These are phyloP conservation scores for Leucocoprinus birnbaumii DNA, from an alignment of 768 basidiomycete species.

Conservation along the genomic window DNA sequence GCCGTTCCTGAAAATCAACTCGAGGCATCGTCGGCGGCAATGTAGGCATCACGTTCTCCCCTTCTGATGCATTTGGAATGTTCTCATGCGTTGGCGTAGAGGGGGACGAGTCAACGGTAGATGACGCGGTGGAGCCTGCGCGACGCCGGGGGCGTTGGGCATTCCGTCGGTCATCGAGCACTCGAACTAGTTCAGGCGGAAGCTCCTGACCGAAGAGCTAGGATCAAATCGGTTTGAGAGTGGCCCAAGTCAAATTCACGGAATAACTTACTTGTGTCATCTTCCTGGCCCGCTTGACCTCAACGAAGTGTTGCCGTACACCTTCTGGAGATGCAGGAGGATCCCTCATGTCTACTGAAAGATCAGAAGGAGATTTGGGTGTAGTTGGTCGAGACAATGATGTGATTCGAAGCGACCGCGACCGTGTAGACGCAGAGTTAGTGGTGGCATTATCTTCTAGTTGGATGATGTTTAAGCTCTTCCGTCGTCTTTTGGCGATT, in stretches of 20 bases:
- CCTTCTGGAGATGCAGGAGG: conserved; percentile 9
- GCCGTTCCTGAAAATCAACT: conserved; percentile 14
- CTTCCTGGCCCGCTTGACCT: conserved; percentile 46
- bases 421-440: background rate
- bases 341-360: background rate
- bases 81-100: background rate
- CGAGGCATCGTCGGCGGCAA: background rate
- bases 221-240: background rate
- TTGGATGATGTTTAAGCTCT: conserved; percentile 14
- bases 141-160: background rate
- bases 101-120: background rate
- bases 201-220: conserved; percentile 52
- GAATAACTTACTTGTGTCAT: conserved; percentile 40
- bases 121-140: background rate
- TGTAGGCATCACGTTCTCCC: background rate
- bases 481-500: conserved; percentile 10
- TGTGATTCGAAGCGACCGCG: conserved; percentile 1
- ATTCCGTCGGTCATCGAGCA: conserved; percentile 6
- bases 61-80: background rate
- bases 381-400: background rate
- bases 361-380: background rate
- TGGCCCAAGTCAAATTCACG: background rate
- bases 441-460: background rate
- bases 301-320: conserved; percentile 30
- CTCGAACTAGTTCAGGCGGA: conserved; percentile 36